Evolutionary conservation across 2,329 filamentous ascomycete species (phyloP), one percentile per base, ranked within the genome.

Genomic region (Chlorencoelia australis): DNA sequence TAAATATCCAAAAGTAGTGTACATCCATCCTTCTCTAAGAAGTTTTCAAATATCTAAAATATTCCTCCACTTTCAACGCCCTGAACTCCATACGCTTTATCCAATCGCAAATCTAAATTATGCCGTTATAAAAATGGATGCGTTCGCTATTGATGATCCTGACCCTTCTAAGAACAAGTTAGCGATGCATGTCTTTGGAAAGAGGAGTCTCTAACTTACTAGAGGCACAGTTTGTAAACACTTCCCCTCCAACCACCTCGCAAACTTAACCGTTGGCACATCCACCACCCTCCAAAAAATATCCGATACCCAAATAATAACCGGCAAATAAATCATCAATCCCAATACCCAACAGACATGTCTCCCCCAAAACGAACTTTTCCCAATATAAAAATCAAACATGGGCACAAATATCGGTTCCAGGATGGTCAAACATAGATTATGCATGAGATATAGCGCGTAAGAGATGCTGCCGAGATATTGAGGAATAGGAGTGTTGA

Each of bases 271-370:
- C 50, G 65, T 62, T 1, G 65, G 66, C 3, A 59, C 54, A 52
- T 79, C 75, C 5, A 79, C 61, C 1, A 56, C 56, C 18, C 72
- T 62, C 69, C 71, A 76, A 48, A 76, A 77, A 3, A 79, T 39
- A 52, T 79, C 74, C 2, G 69, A 68, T 4, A 64, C 60, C 65
- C 71, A 77, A 9, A 56, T 38, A n/a, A 51, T 48, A 5, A 77
- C 59, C 1, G 68, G 59, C 11, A 67, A 48, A n/a, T 64, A 64
- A 3, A 62, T 16, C 4, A 60, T 31, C 53, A 67, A 60, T n/a
- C 52, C 53, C 1, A 33, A 57, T 47, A 50, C 29, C 57, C 60
- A 51, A 52, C 41, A 58, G 33, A 42, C 15, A 30, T 53, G 50
- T n/a, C 52, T 32, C 4, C 48, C 49, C 40, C 39, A 41, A 3